These are phyloP conservation scores for Scheffersomyces segobiensis DNA, from an alignment of 1,139 yeast species.

Conservation along the genomic window DNA sequence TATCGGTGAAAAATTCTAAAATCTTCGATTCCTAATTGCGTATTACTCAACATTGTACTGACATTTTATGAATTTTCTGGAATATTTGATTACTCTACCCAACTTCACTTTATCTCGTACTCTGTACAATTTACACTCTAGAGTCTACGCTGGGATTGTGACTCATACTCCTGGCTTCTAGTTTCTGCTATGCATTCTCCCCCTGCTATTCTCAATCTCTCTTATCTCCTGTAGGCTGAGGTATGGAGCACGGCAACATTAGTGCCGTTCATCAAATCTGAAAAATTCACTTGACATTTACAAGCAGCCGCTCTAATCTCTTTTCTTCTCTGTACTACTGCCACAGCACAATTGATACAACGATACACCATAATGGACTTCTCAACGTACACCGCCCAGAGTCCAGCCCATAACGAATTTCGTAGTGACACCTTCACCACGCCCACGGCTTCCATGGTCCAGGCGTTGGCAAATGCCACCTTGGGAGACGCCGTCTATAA, in stretches of 20 bases:
- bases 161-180: not conserved
- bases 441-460: slow-evolving; percentile 42
- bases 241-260: not conserved
- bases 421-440: slow-evolving; percentile 51
- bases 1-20: not conserved
- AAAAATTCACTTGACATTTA: not conserved
- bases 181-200: not conserved
- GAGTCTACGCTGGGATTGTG: not conserved
- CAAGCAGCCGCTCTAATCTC: not conserved
- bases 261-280: not conserved
- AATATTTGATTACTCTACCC: too few species aligned
- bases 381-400: slow-evolving; percentile 7
- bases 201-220: not conserved
- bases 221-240: not conserved
- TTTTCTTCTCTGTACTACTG: not conserved
- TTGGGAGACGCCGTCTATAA: slow-evolving; percentile 87
- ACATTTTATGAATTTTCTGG: not conserved
- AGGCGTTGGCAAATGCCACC: slow-evolving; percentile 44
- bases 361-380: slow-evolving; percentile 5
- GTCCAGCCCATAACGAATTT: slow-evolving; percentile 41
- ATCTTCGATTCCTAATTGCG: not conserved
- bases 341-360: not conserved
- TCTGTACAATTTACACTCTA: not conserved
- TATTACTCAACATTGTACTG: not conserved
- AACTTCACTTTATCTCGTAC: too few species aligned